Conservation (phyloP, 1,284 basidiomycete genomes). For the Somion occarium region DNA sequence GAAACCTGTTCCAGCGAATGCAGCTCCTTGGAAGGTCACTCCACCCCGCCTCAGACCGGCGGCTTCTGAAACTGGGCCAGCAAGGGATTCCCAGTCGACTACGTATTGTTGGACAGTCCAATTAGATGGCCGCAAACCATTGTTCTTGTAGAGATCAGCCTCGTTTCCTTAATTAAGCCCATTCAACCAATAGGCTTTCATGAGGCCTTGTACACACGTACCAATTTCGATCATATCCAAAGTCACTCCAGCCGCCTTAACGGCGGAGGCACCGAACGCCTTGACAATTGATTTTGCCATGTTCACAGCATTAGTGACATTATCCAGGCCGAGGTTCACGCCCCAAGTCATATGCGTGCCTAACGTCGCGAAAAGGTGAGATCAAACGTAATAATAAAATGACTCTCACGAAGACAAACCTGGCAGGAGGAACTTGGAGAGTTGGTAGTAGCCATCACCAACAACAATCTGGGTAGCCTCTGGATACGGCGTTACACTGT, state of each 20-base stretch:
- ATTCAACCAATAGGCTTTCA: slow-evolving; percentile 1
- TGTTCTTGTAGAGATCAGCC: slow-evolving; percentile 52
- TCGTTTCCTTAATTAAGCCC: slow-evolving; percentile 43
- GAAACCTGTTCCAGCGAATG: slow-evolving; percentile 53
- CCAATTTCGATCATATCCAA: slow-evolving; percentile 58
- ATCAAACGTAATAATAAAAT: not conserved
- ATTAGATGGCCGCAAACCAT: slow-evolving; percentile 39
- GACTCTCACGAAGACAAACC: slow-evolving; percentile 26
- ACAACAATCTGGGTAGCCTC: slow-evolving; percentile 54
- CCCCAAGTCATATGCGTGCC: slow-evolving; percentile 66
- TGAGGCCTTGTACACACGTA: slow-evolving; percentile 9
- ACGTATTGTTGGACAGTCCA: slow-evolving; percentile 51
- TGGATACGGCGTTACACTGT: slow-evolving; percentile 51
- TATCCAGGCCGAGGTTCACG: slow-evolving; percentile 56
- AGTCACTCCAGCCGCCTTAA: slow-evolving; percentile 40
- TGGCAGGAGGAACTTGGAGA: slow-evolving; percentile 50
- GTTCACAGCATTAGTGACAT: slow-evolving; percentile 53
- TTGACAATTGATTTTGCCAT: slow-evolving; percentile 51
- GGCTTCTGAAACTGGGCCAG: slow-evolving; percentile 27
- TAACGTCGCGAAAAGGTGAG: slow-evolving; percentile 15
- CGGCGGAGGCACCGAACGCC: slow-evolving; percentile 42
- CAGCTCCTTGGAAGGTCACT: slow-evolving; percentile 47
- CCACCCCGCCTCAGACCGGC: slow-evolving; percentile 22
- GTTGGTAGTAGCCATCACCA: slow-evolving; percentile 53
- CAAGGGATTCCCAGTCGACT: slow-evolving; percentile 37